Conservation (phyloP, 805 yeast genomes). For the Zygosaccharomyces bisporus region DNA sequence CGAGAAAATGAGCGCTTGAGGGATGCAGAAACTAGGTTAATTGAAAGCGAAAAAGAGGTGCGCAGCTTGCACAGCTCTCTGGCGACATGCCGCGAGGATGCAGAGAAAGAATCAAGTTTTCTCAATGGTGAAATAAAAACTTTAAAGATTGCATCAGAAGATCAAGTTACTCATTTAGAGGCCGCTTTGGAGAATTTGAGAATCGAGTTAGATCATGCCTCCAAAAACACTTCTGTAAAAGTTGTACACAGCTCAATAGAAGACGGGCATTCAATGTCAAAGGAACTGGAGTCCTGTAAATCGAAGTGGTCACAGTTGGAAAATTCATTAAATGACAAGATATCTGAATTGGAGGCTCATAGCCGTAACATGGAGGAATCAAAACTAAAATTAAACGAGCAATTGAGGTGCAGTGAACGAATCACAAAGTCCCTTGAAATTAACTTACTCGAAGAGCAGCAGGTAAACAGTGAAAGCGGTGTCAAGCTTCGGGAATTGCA, state of each 20-base stretch:
- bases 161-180: constrained; percentile 59
- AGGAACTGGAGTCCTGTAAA: constrained; percentile 70
- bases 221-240: constrained; percentile 1
- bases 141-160: constrained; percentile 33
- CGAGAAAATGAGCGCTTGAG: constrained; percentile 13
- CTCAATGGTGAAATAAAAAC: constrained; percentile 27
- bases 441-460: constrained; percentile 23
- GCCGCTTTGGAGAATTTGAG: constrained; percentile 66
- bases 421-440: constrained; percentile 6
- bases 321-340: constrained; percentile 50
- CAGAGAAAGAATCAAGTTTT: constrained; percentile 25
- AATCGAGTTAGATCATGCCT: constrained; percentile 50
- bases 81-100: constrained; percentile 24
- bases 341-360: constrained; percentile 45
- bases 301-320: constrained; percentile 84
- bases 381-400: constrained; percentile 21
- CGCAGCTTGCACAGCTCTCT: constrained; percentile 25
- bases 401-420: constrained; percentile 12
- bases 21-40: constrained; percentile 1
- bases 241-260: constrained; percentile 1
- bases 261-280: constrained; percentile 53
- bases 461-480: constrained; percentile 23
- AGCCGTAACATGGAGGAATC: constrained; percentile 37
- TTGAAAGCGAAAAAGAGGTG: constrained; percentile 12
- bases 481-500: constrained; percentile 32